Conservation (phyloP, 148 eudicot species). For the Polygonum maritimum region DNA sequence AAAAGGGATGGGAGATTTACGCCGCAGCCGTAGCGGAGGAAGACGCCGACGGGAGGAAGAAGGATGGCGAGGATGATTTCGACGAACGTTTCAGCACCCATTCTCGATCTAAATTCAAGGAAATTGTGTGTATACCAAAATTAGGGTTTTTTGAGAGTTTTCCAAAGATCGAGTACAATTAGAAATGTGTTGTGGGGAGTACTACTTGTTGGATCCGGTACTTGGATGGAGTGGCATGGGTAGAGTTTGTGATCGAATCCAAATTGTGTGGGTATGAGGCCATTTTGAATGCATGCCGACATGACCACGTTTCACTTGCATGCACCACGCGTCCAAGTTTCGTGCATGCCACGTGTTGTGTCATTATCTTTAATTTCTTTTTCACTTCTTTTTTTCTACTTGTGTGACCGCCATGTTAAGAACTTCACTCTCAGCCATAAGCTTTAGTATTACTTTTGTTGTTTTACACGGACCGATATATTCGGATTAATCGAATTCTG, state of each 20-base stretch:
- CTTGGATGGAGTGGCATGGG: too few relatives aligned
- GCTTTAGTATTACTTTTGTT: too few relatives aligned
- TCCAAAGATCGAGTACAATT: too few relatives aligned
- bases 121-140: too few relatives aligned
- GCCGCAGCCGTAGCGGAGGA: constrained; percentile 45
- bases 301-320: not conserved
- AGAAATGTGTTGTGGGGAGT: too few relatives aligned
- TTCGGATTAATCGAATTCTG: too few relatives aligned
- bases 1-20: not conserved
- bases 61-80: constrained; percentile 52
- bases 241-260: not conserved
- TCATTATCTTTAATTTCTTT: not conserved
- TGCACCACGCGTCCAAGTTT: not conserved
- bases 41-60: constrained; percentile 51
- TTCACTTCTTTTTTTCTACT: too few relatives aligned
- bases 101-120: not conserved
- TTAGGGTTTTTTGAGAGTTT: not conserved
- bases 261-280: not conserved
- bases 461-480: too few relatives aligned
- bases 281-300: not conserved
- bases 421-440: too few relatives aligned
- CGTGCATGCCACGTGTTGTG: not conserved
- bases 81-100: constrained; percentile 39
- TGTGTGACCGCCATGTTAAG: too few relatives aligned
- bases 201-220: too few relatives aligned